Base-by-base conservation (phyloP, 345 rosid genomes). In the Bruguiera parviflora region DNA sequence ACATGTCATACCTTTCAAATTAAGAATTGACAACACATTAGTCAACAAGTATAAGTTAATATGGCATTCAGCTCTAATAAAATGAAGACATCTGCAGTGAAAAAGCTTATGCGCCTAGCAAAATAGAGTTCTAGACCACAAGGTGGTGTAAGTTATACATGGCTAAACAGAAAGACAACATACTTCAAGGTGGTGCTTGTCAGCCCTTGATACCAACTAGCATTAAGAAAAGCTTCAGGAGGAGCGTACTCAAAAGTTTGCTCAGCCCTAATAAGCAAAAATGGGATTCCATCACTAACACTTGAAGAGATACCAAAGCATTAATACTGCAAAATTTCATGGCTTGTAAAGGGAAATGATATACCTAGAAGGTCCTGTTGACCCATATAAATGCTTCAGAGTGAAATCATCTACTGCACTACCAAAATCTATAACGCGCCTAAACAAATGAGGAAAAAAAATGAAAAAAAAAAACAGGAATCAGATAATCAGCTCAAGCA, bases 361-460 rank as follows among this genome's bases (percentile, higher is more conserved):
- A 70, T 87, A 93, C 98, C 93, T 89, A 39, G 96, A 91, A 71
- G 98, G 98, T 73, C 98, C 98, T 62, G 72, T 72, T 35, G 91
- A 81, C 35, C 96, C 96, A 71, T 91, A 91, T 3, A 89, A 63
- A 79, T 93, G 89, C 83, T 88, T 88, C 80, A 89, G 28, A 20
- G 97, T 87, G 80, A 86, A 93, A 31, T 87, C 96, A 80, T 93
- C 92, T 68, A 91, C 78, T 66, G 96, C 92, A 76, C 97, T 91
- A 64, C 98, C 98, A 80, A 93, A 93, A 83, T 93, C 98, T 73
- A 93, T 93, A 78, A 93, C 79, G 67, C 96, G 94, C 94, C 98
- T 93, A 75, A 62, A 69, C 58, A 69, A 71, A 63, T 35, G 62
- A 53, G 37, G 37, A 33, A 7, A 7, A 7, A 31, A 31, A 31